phyloP scores from a whole-genome alignment of 2,329 filamentous ascomycete species.

The Pseudogymnoascus sp. region DNA sequence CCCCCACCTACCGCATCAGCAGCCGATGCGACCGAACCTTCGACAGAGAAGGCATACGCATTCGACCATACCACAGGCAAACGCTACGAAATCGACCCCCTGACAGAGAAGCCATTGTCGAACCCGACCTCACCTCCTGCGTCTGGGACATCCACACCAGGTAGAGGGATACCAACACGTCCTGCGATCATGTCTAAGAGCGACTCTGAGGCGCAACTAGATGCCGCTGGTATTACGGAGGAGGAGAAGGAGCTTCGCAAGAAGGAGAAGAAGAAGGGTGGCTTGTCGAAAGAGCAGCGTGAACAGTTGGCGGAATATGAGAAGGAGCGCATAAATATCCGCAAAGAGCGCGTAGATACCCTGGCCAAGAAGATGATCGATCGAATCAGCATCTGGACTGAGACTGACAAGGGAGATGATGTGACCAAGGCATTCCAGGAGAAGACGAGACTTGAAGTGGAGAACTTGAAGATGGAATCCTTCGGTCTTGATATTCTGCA shows the following conservation, averaged over 20 bases:
- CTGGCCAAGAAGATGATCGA: conserved; percentile 79
- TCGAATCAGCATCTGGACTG: conserved; percentile 88
- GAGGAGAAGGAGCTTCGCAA: conserved; percentile 69
- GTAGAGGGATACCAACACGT: conserved; percentile 56
- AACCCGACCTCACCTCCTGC: conserved; percentile 24
- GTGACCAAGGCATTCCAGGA: conserved; percentile 86
- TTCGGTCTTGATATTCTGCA: conserved; percentile 95
- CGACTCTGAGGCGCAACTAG: conserved; percentile 63
- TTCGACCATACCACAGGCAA: not conserved
- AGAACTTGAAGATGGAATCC: conserved; percentile 98
- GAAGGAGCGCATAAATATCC: conserved; percentile 69
- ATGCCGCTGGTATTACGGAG: conserved; percentile 55
- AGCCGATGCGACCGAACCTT: conserved; percentile 10
- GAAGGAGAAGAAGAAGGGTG: conserved; percentile 84
- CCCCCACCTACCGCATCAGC: conserved; percentile 26
- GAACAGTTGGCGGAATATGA: conserved; percentile 88
- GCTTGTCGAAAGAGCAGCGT: conserved; percentile 81
- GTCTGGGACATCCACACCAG: conserved; percentile 36
- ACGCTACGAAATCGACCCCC: conserved; percentile 9
- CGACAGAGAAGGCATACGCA: conserved; percentile 9
- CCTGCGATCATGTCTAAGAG: conserved; percentile 83
- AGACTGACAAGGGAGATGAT: conserved; percentile 81
- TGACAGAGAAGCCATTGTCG: conserved; percentile 20
- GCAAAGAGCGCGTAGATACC: conserved; percentile 82
- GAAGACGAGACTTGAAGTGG: conserved; percentile 88